These are phyloP conservation scores for Leccinum aurantiacum DNA, from an alignment of 768 basidiomycete genomes.

Conservation along the genomic window DNA sequence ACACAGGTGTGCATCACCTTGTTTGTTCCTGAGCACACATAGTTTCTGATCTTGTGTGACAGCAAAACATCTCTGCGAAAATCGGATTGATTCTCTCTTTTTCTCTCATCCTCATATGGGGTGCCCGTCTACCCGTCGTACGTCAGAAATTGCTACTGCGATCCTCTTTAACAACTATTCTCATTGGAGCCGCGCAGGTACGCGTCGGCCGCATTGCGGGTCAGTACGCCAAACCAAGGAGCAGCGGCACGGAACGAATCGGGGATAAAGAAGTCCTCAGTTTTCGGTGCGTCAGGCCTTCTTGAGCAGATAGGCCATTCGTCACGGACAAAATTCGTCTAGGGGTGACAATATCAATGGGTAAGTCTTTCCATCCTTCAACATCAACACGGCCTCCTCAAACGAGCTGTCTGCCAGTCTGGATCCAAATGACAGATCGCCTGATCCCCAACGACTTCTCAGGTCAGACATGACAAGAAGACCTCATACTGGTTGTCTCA, in stretches of 20 bases:
- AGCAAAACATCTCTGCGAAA: constrained; percentile 87
- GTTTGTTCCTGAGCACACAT: constrained; percentile 11
- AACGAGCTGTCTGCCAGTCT: constrained; percentile 36
- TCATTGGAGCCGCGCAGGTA: constrained; percentile 42
- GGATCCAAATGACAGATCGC: constrained; percentile 74
- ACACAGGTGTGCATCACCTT: constrained; percentile 58
- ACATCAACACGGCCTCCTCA: not conserved
- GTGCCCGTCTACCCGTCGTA: constrained; percentile 90
- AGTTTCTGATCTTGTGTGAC: constrained; percentile 6
- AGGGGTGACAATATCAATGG: constrained; percentile 98
- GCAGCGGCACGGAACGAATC: constrained; percentile 77
- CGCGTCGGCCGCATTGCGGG: constrained; percentile 92
- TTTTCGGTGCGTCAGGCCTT: constrained; percentile 63
- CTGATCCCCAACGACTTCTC: constrained; percentile 87
- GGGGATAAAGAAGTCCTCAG: constrained; percentile 76
- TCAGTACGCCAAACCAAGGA: constrained; percentile 94
- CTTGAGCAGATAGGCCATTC: not conserved
- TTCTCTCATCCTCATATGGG: constrained; percentile 93
- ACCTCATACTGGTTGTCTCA: constrained; percentile 5
- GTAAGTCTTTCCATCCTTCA: constrained; percentile 36
- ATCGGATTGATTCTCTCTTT: constrained; percentile 92
- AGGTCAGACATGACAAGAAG: constrained; percentile 40
- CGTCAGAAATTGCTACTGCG: constrained; percentile 24
- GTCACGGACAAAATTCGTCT: constrained; percentile 6
- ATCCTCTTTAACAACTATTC: constrained; percentile 3